These are phyloP conservation scores for Ceratocystis eucalypticola DNA, from an alignment of 2,329 filamentous ascomycete genomes.

Conservation along the genomic window DNA sequence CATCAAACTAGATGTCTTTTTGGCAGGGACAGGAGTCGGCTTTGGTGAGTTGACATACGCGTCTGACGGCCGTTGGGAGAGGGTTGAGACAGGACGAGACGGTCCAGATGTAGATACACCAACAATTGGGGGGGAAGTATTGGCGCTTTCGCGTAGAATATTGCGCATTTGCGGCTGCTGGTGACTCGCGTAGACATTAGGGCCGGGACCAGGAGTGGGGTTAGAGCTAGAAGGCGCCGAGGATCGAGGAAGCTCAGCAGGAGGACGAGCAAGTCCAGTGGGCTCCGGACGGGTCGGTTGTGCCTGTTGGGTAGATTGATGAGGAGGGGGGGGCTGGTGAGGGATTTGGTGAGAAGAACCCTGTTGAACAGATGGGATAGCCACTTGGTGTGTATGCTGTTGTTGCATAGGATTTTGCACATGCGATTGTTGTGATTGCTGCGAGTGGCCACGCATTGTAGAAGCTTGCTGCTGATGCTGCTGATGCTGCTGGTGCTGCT, in stretches of 20 bases:
- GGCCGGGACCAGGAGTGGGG: background rate
- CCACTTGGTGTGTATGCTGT: constrained; percentile 9
- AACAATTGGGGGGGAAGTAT: constrained; percentile 3
- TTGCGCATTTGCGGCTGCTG: constrained; percentile 11
- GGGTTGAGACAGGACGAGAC: background rate
- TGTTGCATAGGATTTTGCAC: constrained; percentile 10
- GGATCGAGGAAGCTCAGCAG: background rate
- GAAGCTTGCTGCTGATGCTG: background rate
- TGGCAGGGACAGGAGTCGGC: constrained; percentile 27
- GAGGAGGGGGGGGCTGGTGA: background rate
- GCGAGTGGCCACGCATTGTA: background rate
- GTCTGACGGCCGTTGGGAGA: constrained; percentile 12
- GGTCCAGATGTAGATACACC: background rate
- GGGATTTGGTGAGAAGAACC: background rate
- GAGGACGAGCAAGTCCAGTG: background rate
- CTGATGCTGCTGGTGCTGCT: background rate
- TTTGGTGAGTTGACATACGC: constrained; percentile 13
- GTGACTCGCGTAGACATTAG: background rate
- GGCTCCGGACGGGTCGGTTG: background rate
- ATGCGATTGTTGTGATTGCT: constrained; percentile 1
- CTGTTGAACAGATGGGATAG: background rate
- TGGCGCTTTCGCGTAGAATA: constrained; percentile 9
- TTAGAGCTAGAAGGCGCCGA: constrained; percentile 2
- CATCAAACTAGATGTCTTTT: constrained; percentile 52
- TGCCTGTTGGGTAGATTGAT: background rate